These are phyloP conservation scores for Aureoboletus auriporus DNA, from an alignment of 768 basidiomycete genomes.

Conservation along the genomic window DNA sequence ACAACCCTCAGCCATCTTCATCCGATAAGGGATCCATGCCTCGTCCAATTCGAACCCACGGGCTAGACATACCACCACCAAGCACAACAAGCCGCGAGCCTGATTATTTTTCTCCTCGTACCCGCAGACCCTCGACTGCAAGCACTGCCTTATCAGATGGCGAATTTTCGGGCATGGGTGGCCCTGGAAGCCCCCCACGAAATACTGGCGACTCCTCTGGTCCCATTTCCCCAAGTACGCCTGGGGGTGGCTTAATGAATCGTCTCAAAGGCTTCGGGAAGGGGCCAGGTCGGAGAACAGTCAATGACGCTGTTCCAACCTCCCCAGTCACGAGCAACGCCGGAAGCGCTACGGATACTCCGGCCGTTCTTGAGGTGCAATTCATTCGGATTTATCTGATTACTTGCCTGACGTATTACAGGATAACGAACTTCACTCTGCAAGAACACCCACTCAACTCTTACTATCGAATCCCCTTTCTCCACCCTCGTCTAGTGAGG, in stretches of 20 bases:
- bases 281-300: constrained; percentile 36
- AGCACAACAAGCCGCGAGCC: constrained; percentile 28
- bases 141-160: constrained; percentile 43
- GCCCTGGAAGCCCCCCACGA: constrained; percentile 35
- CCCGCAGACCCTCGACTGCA: constrained; percentile 44
- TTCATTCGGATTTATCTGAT: neutral
- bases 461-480: constrained; percentile 52
- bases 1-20: constrained; percentile 44
- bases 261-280: constrained; percentile 74
- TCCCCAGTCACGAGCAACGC: constrained; percentile 20
- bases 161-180: constrained; percentile 43
- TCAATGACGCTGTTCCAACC: constrained; percentile 19
- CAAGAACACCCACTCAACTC: constrained; percentile 50
- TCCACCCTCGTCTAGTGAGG: constrained; percentile 71
- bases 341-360: constrained; percentile 13
- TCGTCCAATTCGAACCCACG: constrained; percentile 40
- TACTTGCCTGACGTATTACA: constrained; percentile 8
- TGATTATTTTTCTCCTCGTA: constrained; percentile 53
- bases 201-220: constrained; percentile 27
- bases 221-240: constrained; percentile 46
- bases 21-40: constrained; percentile 29
- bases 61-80: constrained; percentile 35
- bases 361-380: constrained; percentile 24
- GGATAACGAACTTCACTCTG: constrained; percentile 25
- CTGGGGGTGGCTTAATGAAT: constrained; percentile 66